A percentile compares a stretch with the other conserved stretches of the same genome.
Conservation (phyloP, 2,329 filamentous ascomycete genomes). For the Colletotrichum sp. region DNA sequence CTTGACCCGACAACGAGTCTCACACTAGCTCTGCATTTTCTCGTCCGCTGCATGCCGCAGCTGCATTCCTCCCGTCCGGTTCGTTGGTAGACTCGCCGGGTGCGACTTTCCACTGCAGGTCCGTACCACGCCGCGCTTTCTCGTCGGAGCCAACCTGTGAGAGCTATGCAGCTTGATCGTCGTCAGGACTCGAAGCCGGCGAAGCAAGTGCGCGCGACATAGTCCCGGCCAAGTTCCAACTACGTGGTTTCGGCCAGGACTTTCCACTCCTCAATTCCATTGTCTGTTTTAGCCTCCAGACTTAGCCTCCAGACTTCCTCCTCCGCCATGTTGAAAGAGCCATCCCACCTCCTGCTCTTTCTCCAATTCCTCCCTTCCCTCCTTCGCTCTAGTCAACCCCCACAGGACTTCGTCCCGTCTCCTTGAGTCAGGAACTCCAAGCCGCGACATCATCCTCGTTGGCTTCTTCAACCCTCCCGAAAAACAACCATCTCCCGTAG, state of each 20-base stretch:
- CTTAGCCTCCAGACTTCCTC: background rate
- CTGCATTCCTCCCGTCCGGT: slow-evolving; percentile 15
- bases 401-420: slow-evolving; percentile 10
- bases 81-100: slow-evolving; percentile 17
- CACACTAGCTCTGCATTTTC: background rate
- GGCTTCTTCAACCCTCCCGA: slow-evolving; percentile 1
- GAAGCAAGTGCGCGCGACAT: background rate
- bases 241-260: slow-evolving; percentile 2
- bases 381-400: slow-evolving; percentile 15
- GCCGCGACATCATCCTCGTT: slow-evolving; percentile 11
- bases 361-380: slow-evolving; percentile 6
- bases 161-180: slow-evolving; percentile 3
- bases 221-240: background rate
- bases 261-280: background rate
- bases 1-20: slow-evolving; percentile 7
- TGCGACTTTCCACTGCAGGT: slow-evolving; percentile 20
- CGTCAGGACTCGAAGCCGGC: background rate
- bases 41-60: slow-evolving; percentile 4
- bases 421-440: slow-evolving; percentile 7
- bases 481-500: background rate
- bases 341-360: background rate
- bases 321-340: slow-evolving; percentile 8
- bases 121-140: slow-evolving; percentile 10
- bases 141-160: background rate
- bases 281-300: background rate